A percentile compares a stretch with the other conserved stretches of the same genome.
Evolutionary conservation across 2,329 filamentous ascomycete species (phyloP).

Genomic region (Monosporascus sp.): DNA sequence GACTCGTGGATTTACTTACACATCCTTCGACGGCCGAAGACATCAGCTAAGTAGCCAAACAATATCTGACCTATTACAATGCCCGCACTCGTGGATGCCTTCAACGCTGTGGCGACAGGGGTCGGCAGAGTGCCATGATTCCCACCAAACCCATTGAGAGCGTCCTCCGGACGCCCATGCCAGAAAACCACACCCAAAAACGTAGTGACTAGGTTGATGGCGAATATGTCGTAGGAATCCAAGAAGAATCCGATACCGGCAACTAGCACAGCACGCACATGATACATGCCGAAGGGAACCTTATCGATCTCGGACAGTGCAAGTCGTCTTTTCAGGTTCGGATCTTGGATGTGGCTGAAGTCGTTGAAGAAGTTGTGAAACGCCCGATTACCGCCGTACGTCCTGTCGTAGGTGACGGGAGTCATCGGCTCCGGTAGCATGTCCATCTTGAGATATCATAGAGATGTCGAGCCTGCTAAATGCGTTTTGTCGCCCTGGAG

Average conservation of each 20-base stretch:
- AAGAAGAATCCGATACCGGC: slow-evolving; percentile 81
- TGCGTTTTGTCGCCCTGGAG: too few relatives aligned
- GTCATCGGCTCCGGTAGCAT: slow-evolving; percentile 37
- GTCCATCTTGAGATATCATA: slow-evolving; percentile 19
- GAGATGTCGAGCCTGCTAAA: too few relatives aligned
- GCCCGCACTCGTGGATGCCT: slow-evolving; percentile 74
- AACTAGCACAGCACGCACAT: slow-evolving; percentile 68
- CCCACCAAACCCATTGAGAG: slow-evolving; percentile 41
- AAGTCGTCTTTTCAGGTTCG: slow-evolving; percentile 69
- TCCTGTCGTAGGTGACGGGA: slow-evolving; percentile 31
- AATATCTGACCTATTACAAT: slow-evolving; percentile 72
- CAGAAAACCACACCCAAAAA: slow-evolving; percentile 76
- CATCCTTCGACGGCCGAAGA: slow-evolving; percentile 72
- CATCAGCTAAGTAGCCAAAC: slow-evolving; percentile 74
- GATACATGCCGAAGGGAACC: slow-evolving; percentile 70
- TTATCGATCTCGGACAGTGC: slow-evolving; percentile 77
- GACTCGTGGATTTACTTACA: slow-evolving; percentile 26
- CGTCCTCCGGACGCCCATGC: slow-evolving; percentile 36
- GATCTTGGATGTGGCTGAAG: slow-evolving; percentile 60
- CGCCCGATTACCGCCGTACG: slow-evolving; percentile 59
- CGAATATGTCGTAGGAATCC: slow-evolving; percentile 77
- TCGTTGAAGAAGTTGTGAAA: slow-evolving; percentile 73
- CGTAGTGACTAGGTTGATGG: slow-evolving; percentile 67
- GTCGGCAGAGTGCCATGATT: slow-evolving; percentile 55
- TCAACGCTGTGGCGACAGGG: slow-evolving; percentile 66